A percentile compares a stretch with the other conserved stretches of the same genome.
Evolutionary conservation across 495 filamentous ascomycete species (phyloP).

Genomic region (Podospora comata): DNA sequence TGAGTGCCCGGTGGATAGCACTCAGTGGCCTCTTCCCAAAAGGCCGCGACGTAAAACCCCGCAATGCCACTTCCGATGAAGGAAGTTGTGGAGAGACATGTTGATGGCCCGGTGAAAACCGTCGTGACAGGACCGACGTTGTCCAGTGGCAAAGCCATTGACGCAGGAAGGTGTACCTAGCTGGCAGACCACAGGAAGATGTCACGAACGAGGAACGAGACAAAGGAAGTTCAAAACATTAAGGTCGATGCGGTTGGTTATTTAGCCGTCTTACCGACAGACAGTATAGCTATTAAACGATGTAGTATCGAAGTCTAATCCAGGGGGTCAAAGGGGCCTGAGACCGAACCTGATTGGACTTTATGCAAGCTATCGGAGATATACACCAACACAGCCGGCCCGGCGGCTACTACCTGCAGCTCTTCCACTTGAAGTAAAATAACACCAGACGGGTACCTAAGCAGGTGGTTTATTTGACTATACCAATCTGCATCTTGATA

Average conservation of each 20-base stretch:
- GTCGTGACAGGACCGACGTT: slow-evolving; percentile 10
- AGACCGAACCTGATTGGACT: background rate
- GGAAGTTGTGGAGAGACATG: slow-evolving; percentile 11
- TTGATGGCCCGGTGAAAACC: slow-evolving; percentile 14
- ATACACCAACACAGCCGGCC: background rate
- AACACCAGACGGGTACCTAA: too few species aligned
- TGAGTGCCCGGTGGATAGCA: slow-evolving; percentile 10
- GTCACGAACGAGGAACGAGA: background rate
- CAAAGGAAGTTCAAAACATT: background rate
- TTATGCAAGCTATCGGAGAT: slow-evolving; percentile 1
- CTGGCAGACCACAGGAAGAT: background rate
- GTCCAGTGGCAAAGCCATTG: background rate
- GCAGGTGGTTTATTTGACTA: too few species aligned
- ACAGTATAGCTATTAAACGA: background rate
- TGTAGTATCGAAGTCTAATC: background rate
- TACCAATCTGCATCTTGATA: too few species aligned
- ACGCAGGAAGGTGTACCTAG: background rate
- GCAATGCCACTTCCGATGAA: slow-evolving; percentile 11
- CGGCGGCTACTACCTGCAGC: too few species aligned
- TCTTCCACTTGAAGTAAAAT: too few species aligned
- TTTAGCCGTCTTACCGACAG: background rate
- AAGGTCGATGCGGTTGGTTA: background rate
- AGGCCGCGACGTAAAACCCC: slow-evolving; percentile 16
- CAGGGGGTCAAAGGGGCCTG: background rate
- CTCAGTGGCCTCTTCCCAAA: slow-evolving; percentile 7